phyloP scores from a whole-genome alignment of 108 stramenopile species.

The Phaeodactylum tricornutum region DNA sequence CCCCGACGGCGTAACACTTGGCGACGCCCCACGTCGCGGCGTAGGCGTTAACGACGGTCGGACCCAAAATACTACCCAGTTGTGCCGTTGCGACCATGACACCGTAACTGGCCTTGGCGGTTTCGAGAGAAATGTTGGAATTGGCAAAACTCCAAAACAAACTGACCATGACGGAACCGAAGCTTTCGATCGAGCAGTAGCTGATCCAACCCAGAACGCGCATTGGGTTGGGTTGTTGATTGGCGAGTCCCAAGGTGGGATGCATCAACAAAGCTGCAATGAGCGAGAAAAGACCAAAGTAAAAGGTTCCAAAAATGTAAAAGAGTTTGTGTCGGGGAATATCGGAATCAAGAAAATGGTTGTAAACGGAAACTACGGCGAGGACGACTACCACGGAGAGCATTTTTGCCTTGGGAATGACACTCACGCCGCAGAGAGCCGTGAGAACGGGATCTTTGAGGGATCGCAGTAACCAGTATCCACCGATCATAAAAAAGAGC shows the following conservation, averaged over 20 bases:
- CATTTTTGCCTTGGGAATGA: slow-evolving; percentile 94
- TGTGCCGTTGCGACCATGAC: slow-evolving; percentile 94
- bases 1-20: slow-evolving; percentile 54
- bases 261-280: slow-evolving; percentile 75
- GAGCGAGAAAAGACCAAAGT: slow-evolving; percentile 63
- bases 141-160: slow-evolving; percentile 95
- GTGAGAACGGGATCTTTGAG: slow-evolving; percentile 94
- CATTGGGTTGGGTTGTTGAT: slow-evolving; percentile 59
- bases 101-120: slow-evolving; percentile 90
- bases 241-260: slow-evolving; percentile 78
- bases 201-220: slow-evolving; percentile 89
- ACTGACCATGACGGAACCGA: slow-evolving; percentile 91
- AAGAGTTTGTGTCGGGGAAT: slow-evolving; percentile 91
- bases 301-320: slow-evolving; percentile 93
- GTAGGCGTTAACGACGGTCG: slow-evolving; percentile 74
- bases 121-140: slow-evolving; percentile 83
- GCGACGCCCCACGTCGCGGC: slow-evolving; percentile 70
- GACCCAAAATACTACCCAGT: slow-evolving; percentile 89
- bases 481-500: slow-evolving; percentile 97
- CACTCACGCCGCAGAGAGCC: slow-evolving; percentile 85
- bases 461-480: slow-evolving; percentile 92
- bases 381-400: slow-evolving; percentile 85
- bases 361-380: slow-evolving; percentile 88
- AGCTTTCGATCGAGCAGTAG: slow-evolving; percentile 94
- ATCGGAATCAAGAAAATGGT: slow-evolving; percentile 75